phyloP scores from a whole-genome alignment of 441 rosid species.

The Codiaeum variegatum region DNA sequence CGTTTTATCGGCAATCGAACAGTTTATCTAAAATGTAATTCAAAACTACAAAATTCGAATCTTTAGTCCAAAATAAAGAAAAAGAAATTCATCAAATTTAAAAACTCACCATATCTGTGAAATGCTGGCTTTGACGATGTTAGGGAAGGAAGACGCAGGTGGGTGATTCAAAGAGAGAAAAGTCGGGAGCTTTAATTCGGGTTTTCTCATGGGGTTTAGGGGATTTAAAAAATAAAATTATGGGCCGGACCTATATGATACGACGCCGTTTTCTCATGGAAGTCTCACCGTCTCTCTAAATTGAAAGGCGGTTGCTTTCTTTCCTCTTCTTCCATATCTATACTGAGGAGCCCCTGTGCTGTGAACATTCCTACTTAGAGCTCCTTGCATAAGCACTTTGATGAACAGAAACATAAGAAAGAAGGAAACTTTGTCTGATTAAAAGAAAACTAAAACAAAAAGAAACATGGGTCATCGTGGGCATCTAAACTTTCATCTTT shows the following conservation, averaged over 20 bases:
- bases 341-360: not conserved
- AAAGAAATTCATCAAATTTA: not conserved
- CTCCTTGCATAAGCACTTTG: not conserved
- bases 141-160: not conserved
- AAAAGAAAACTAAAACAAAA: not conserved
- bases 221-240: not conserved
- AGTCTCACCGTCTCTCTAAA: not conserved
- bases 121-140: not conserved
- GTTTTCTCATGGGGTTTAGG: not conserved
- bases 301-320: not conserved
- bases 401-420: not conserved
- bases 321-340: not conserved
- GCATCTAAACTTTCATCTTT: not conserved
- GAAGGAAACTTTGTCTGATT: not conserved
- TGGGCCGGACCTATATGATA: not conserved
- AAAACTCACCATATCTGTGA: conserved; percentile 10
- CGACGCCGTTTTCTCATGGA: not conserved
- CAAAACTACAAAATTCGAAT: not conserved
- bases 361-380: not conserved
- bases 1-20: not conserved
- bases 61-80: not conserved
- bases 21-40: not conserved
- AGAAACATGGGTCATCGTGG: not conserved
- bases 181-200: not conserved
- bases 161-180: not conserved